phyloP scores from a whole-genome alignment of 805 yeast species.

The Trichomonascus vanleenenianus region DNA sequence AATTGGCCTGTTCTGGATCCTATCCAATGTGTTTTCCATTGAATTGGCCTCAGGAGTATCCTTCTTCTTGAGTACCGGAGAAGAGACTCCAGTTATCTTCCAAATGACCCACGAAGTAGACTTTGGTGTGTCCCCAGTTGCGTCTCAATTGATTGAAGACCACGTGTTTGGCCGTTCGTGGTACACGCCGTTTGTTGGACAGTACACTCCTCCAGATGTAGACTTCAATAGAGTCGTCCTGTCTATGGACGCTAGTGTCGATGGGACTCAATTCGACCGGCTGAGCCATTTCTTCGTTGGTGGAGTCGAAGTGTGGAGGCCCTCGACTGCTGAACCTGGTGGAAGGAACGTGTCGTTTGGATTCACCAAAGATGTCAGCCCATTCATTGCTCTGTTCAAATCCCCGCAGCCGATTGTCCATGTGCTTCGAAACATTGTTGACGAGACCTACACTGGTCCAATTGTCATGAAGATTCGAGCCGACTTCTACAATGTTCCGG shows the following conservation, averaged over 20 bases:
- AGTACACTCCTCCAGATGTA: conserved; percentile 27
- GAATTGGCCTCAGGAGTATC: no score
- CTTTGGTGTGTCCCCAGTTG: conserved; percentile 14
- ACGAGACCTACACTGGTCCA: conserved; percentile 30
- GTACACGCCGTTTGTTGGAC: conserved; percentile 25
- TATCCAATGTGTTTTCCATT: no score
- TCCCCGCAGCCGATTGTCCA: conserved; percentile 36
- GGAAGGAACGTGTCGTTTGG: conserved; percentile 30
- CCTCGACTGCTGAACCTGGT: conserved; percentile 73
- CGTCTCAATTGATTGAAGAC: conserved; percentile 14
- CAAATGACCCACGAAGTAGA: conserved; percentile 14
- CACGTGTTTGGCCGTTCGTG: conserved; percentile 30
- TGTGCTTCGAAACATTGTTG: conserved; percentile 54
- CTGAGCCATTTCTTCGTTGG: conserved; percentile 31
- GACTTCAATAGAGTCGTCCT: conserved; percentile 31
- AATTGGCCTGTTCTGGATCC: no score
- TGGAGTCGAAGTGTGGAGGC: conserved; percentile 71
- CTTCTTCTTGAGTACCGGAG: no score
- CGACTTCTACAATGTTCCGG: conserved; percentile 8
- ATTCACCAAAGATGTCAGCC: conserved; percentile 56
- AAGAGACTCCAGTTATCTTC: conserved; percentile 6
- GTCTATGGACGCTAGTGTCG: conserved; percentile 25
- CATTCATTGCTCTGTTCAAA: conserved; percentile 44
- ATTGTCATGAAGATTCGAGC: conserved; percentile 9
- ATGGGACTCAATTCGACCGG: conserved; percentile 33